Evolutionary conservation across 192 early-diverging fungal genomes (phyloP).

Genomic region (Linderina pennispora): DNA sequence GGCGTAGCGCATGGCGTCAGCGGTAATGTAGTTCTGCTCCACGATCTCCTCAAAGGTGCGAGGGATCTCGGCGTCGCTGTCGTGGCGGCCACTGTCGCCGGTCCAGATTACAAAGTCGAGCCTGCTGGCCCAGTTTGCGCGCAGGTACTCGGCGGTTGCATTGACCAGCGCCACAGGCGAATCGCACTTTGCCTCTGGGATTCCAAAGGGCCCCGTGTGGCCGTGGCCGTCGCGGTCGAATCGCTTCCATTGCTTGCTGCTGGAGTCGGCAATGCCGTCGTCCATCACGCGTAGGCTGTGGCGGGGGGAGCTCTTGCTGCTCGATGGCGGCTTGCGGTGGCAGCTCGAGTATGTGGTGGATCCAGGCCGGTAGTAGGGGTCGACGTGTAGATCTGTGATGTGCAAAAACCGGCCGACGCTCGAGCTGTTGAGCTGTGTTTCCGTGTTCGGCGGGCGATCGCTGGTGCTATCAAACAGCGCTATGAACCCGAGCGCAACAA

Average conservation of each 20-base stretch:
- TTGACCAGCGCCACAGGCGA: slow-evolving; percentile 51
- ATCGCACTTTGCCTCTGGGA: slow-evolving; percentile 55
- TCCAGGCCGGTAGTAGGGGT: slow-evolving; percentile 50
- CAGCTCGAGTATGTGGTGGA: slow-evolving; percentile 53
- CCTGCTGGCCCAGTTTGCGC: slow-evolving; percentile 20
- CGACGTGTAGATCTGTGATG: slow-evolving; percentile 69
- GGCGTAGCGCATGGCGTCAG: slow-evolving; percentile 34
- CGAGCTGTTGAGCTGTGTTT: slow-evolving; percentile 7
- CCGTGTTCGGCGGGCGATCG: too few species aligned
- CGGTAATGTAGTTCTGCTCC: slow-evolving; percentile 48
- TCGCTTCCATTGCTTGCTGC: slow-evolving; percentile 3
- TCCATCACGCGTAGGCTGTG: too few species aligned
- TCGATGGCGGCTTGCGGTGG: slow-evolving; percentile 26
- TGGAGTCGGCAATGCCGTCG: not conserved
- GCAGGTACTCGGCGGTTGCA: slow-evolving; percentile 52
- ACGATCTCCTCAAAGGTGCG: slow-evolving; percentile 58
- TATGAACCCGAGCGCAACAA: not conserved
- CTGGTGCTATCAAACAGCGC: not conserved
- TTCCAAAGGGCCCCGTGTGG: slow-evolving; percentile 49
- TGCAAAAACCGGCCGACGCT: slow-evolving; percentile 58
- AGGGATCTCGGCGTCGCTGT: slow-evolving; percentile 58
- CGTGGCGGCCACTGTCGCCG: slow-evolving; percentile 68
- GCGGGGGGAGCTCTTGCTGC: too few species aligned
- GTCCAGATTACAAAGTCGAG: slow-evolving; percentile 71
- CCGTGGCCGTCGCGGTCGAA: slow-evolving; percentile 16